phyloP scores from a whole-genome alignment of 2,329 filamentous ascomycete species.

The Knoxdaviesia capensis region DNA sequence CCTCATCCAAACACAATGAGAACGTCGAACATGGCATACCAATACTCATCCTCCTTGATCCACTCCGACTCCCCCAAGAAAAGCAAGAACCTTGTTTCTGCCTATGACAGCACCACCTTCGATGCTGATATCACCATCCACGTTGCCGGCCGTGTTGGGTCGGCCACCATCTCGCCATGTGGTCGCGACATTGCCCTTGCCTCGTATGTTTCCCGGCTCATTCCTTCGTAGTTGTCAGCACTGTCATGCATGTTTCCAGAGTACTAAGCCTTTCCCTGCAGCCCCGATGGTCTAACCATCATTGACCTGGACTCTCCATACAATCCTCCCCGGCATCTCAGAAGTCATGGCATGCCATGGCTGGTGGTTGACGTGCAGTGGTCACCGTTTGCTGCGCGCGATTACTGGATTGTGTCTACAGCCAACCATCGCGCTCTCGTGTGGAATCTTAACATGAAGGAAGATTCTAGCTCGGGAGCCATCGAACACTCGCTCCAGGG shows the following conservation, averaged over 20 bases:
- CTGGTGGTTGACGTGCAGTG: constrained; percentile 91
- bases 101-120: constrained; percentile 75
- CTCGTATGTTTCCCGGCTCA: constrained; percentile 31
- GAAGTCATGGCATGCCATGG: constrained; percentile 74
- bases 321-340: constrained; percentile 64
- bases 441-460: constrained; percentile 71
- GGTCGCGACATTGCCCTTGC: constrained; percentile 80
- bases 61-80: constrained; percentile 26
- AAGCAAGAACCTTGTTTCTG: constrained; percentile 40
- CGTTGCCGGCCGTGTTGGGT: constrained; percentile 64
- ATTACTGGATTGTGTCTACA: constrained; percentile 87
- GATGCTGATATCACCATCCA: constrained; percentile 68
- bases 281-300: constrained; percentile 70
- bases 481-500: constrained; percentile 80
- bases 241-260: background rate
- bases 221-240: constrained; percentile 14
- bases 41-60: too few relatives aligned
- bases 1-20: too few relatives aligned
- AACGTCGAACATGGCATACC: too few relatives aligned
- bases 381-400: constrained; percentile 77
- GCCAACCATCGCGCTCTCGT: constrained; percentile 88
- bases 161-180: constrained; percentile 80
- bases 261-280: constrained; percentile 10
- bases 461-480: constrained; percentile 47
- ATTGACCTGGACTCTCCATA: constrained; percentile 84